Evolutionary conservation across 2,329 filamentous ascomycete genomes (phyloP).

Genomic region (Diaporthe batatas): DNA sequence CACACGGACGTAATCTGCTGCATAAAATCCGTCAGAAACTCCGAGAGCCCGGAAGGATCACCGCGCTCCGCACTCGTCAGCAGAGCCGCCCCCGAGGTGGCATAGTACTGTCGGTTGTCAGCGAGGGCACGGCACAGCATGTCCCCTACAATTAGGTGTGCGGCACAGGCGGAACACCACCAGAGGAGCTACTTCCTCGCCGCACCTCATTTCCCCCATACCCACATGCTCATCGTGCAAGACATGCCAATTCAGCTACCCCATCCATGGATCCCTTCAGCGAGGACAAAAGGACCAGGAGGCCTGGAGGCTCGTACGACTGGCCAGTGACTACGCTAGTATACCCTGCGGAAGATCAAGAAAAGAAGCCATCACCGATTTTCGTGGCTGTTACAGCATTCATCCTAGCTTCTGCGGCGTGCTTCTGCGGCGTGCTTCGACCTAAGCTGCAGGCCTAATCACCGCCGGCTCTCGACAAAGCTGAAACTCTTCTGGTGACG

Average conservation of each 20-base stretch:
- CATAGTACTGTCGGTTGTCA: slow-evolving; percentile 8
- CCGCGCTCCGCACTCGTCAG: slow-evolving; percentile 18
- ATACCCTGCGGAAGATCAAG: slow-evolving; percentile 21
- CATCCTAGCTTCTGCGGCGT: slow-evolving; percentile 17
- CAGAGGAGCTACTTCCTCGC: slow-evolving; percentile 9
- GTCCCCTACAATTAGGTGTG: not conserved
- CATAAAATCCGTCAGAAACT: slow-evolving; percentile 14
- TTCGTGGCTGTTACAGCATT: not conserved
- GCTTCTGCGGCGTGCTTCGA: slow-evolving; percentile 16
- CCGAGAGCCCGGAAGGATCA: slow-evolving; percentile 26
- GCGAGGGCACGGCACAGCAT: not conserved
- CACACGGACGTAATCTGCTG: slow-evolving; percentile 6
- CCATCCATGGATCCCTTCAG: slow-evolving; percentile 2
- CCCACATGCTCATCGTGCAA: not conserved
- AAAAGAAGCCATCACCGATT: slow-evolving; percentile 23
- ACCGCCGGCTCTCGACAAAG: slow-evolving; percentile 15
- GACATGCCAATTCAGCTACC: slow-evolving; percentile 1
- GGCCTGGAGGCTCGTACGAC: slow-evolving; percentile 4
- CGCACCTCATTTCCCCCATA: slow-evolving; percentile 8
- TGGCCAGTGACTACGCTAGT: not conserved
- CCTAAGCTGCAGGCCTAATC: slow-evolving; percentile 13
- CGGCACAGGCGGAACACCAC: not conserved
- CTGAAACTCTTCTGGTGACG: slow-evolving; percentile 29
- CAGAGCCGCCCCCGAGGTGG: slow-evolving; percentile 27
- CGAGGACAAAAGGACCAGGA: not conserved